Evolutionary conservation across 192 early-diverging fungal genomes (phyloP), one percentile per base, ranked within the genome.

Genomic region (Gaertneriomyces semiglobifer): DNA sequence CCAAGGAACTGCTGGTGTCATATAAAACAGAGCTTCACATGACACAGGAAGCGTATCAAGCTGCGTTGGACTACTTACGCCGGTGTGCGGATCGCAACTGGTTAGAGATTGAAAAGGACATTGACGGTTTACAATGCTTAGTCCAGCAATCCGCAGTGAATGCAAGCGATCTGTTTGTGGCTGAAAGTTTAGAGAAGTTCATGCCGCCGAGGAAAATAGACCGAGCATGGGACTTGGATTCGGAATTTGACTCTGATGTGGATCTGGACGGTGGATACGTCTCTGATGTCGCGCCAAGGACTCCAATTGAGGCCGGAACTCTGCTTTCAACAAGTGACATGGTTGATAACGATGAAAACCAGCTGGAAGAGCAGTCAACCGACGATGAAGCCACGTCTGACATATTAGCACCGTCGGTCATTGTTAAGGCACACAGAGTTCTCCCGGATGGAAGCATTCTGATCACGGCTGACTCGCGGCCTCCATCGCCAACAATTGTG

Each of bases 241-340:
- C 54, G 12, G 79, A 81, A 20, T 84, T 74, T 72, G 82, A 84
- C 50, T 80, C 78, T 47, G 82, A 84, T 43, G 62, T 73, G 3
- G 81, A 82, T 20, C 54, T 50, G 18, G 75, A 74, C 33, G 66
- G 56, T 40, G 76, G 72, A 14, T 18, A 68, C 2, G 25, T 12
- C 0, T 12, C 33, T 3, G 20, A 25, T 12, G 14, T 33, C 25
- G 25, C 25, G 25, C 25, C 25, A 33, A 0, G 14, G 4, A 20
- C 50, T 5, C 50, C 50, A 5, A 20, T 52, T 6, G 50, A 52
- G 0, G 57, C 18, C 19, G 25, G 25, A 33, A 33, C 1, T 1
- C 1, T 33, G 25, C 1, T 33, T 33, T 33, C 25, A 33, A 33
- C 25, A 0, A 33, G 25, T 33, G 25, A 33, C 25, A 33, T 33